These are phyloP conservation scores for Ustilago nuda DNA, from an alignment of 1,284 basidiomycete genomes.

Conservation along the genomic window DNA sequence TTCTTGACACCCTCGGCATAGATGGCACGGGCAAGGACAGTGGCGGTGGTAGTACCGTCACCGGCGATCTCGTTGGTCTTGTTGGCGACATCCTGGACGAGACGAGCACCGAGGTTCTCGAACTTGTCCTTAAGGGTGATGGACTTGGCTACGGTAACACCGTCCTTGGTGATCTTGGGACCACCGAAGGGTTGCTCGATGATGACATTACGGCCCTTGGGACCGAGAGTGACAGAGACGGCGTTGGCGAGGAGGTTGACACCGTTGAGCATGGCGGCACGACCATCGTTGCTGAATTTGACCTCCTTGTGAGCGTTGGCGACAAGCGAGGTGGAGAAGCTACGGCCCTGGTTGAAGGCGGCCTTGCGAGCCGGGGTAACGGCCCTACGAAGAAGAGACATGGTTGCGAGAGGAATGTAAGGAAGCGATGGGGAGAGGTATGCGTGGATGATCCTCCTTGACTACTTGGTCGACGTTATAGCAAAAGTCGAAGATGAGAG, in stretches of 20 bases:
- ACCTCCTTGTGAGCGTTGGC: slow-evolving; percentile 81
- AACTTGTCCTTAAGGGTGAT: slow-evolving; percentile 97
- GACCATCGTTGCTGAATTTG: slow-evolving; percentile 94
- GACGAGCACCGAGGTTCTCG: slow-evolving; percentile 97
- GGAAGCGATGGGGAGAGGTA: background rate
- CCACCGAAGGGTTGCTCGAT: slow-evolving; percentile 98
- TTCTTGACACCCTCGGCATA: slow-evolving; percentile 99
- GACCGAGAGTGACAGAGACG: slow-evolving; percentile 89
- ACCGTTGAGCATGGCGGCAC: slow-evolving; percentile 92
- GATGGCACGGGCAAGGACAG: slow-evolving; percentile 94
- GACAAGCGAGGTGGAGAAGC: slow-evolving; percentile 58
- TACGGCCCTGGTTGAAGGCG: slow-evolving; percentile 48
- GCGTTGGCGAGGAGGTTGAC: slow-evolving; percentile 87
- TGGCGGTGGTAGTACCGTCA: slow-evolving; percentile 98
- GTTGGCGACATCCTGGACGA: slow-evolving; percentile 93
- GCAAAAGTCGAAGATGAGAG: slow-evolving; percentile 16
- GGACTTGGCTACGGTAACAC: slow-evolving; percentile 97
- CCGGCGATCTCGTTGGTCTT: slow-evolving; percentile 98
- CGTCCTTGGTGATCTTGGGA: slow-evolving; percentile 98
- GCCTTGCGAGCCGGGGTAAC: slow-evolving; percentile 51
- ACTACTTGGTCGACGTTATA: slow-evolving; percentile 13
- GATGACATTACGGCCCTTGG: slow-evolving; percentile 98
- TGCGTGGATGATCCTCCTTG: slow-evolving; percentile 21
- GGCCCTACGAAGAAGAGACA: slow-evolving; percentile 61
- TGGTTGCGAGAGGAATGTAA: slow-evolving; percentile 12